phyloP scores from a whole-genome alignment of 2,329 filamentous ascomycete genomes.

The Didymella keratinophila region DNA sequence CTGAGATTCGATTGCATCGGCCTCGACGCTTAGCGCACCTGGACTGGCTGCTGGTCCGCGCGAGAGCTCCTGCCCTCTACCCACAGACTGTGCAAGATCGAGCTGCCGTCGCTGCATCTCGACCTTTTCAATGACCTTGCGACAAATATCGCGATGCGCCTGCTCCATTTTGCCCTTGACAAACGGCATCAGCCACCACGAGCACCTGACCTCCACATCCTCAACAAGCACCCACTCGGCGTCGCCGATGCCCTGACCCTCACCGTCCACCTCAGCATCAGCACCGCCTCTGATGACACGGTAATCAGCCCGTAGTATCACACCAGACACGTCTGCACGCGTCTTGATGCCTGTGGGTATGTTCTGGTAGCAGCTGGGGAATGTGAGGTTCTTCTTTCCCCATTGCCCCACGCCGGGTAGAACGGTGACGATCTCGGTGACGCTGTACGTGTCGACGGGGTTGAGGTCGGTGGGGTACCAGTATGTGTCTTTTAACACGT shows the following conservation, averaged over 20 bases:
- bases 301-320: slow-evolving; percentile 44
- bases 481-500: slow-evolving; percentile 44
- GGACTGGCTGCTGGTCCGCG: neutral
- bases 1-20: slow-evolving; percentile 26
- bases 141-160: slow-evolving; percentile 44
- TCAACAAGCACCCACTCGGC: slow-evolving; percentile 47
- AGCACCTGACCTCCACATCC: slow-evolving; percentile 45
- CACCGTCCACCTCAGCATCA: slow-evolving; percentile 41
- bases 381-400: slow-evolving; percentile 43
- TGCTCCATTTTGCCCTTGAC: slow-evolving; percentile 45
- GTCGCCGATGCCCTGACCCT: slow-evolving; percentile 43
- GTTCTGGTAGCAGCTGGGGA: slow-evolving; percentile 44
- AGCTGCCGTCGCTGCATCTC: slow-evolving; percentile 33
- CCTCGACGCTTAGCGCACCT: slow-evolving; percentile 10
- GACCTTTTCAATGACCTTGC: slow-evolving; percentile 46
- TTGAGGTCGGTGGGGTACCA: slow-evolving; percentile 45
- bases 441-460: slow-evolving; percentile 39
- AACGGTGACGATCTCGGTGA: slow-evolving; percentile 42
- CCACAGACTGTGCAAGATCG: slow-evolving; percentile 26
- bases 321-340: slow-evolving; percentile 41
- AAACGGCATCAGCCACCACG: slow-evolving; percentile 49
- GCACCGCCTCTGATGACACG: slow-evolving; percentile 39
- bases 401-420: slow-evolving; percentile 43
- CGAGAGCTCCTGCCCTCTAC: slow-evolving; percentile 24
- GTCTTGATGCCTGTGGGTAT: slow-evolving; percentile 45